Evolutionary conservation across 2,329 filamentous ascomycete species (phyloP), one percentile per base, ranked within the genome.

Genomic region (Orbilia blumenaviensis): DNA sequence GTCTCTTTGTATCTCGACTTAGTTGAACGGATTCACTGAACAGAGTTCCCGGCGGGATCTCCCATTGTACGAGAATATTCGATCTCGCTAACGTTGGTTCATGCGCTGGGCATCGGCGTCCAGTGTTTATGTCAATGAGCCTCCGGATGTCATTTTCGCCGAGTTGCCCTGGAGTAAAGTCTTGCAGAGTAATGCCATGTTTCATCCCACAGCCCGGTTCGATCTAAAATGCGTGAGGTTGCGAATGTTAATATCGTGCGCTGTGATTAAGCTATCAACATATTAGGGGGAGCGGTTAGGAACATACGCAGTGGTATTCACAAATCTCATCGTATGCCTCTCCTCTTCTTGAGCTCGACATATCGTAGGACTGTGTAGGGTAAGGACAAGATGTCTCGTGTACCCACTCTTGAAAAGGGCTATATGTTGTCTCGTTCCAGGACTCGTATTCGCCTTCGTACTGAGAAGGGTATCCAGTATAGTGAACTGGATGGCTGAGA

Each of bases 121-220:
- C 64, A 10, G 72, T 76, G 58, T 76, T 76, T 29, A 76, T 69
- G 16, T 66, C 48, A 36, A 76, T 68, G 27, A 76, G 64, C 7
- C 36, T 21, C 23, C 66, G 14, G n/a, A 76, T 69, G 16, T 69
- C 64, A 21, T 27, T n/a, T 16, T 69, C 27, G 32, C 41, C 66
- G 10, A 76, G 58, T 27, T 48, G 60, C 4, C 72, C 72, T 21
- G 36, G 7, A 12, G 72, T 76, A 27, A 64, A 76, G 25, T 76
- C 72, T 41, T 76, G 72, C 8, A 76, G 36, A 25, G 60, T 76
- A 42, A 76, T 69, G 3, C 46, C 48, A 14, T 76, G 66, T 7
- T 36, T 58, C 6, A 36, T 32, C 4, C 29, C 29, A 32, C 72
- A 76, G 14, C 52, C 42, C 3, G 63, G 56, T 14, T 76, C 72